Base-by-base conservation (phyloP, 1,284 basidiomycete species). In the Grifola frondosa region DNA sequence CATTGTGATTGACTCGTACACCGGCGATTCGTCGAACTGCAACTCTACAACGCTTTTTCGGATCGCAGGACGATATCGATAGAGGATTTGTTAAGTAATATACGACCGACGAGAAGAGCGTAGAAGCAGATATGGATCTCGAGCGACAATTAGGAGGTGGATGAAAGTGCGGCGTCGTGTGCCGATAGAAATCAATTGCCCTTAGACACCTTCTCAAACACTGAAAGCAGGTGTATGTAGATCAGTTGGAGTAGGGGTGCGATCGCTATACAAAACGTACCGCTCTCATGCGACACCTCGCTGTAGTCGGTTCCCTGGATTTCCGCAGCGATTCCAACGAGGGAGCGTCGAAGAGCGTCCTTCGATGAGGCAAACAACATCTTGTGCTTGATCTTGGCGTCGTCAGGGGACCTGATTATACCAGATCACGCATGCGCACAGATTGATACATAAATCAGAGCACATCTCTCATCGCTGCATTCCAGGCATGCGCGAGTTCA, bases 341-440 rank as follows among this genome's bases (percentile, higher is more conserved):
- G 77, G 33, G 77, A 64, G 51, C 78, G 80, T 63, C 83, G 81
- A 46, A 99, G 70, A 10, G 87, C 90, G 31, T 95, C 91, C 69
- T 88, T 91, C 53, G 96, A 98, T 19, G 93, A 88, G 30, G 96
- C 89, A 68, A 82, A 91, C 58, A 97, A 63, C 95, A 99, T 98
- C 88, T 97, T 98, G 63, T 81, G 71, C 74, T 88, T 95, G 69
- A 97, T 78, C 73, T 83, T 89, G 40, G 93, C 83, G 30, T 73
- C 72, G 63, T 97, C 94, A 49, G 96, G 96, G 19, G 86, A 81
- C 94, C 94, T 97, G 49, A 40, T 40, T 38, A 34, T 16, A 42
- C 37, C 35, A 46, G 43, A 48, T 52, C 40, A 44, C 42, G 30
- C 37, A 36, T 39, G 41, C 42, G 41, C 49, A 44, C 42, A 48